A percentile compares a stretch with the other conserved stretches of the same genome.
Evolutionary conservation across 129 eudicot genomes (phyloP).

Genomic region (Saposhnikovia divaricata): DNA sequence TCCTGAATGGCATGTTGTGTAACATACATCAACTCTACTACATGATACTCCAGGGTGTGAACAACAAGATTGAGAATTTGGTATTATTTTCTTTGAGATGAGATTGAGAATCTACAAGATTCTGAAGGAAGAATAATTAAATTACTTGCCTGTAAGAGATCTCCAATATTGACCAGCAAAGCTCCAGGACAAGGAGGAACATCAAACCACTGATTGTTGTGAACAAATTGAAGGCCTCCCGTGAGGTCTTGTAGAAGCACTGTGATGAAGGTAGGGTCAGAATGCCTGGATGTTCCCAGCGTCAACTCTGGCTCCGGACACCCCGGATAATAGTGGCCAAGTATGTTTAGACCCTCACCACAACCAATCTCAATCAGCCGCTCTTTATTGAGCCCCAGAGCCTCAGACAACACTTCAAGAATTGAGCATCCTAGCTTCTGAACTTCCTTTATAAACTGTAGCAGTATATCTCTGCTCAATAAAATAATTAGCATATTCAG

Average conservation of each 20-base stretch:
- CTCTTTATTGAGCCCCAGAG: neutral
- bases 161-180: conserved; percentile 11
- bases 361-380: conserved; percentile 1
- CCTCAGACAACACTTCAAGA: conserved; percentile 4
- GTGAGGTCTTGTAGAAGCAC: conserved; percentile 8
- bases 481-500: neutral
- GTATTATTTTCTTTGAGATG: neutral
- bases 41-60: too few relatives aligned
- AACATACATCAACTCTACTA: too few relatives aligned
- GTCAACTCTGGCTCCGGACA: conserved; percentile 6
- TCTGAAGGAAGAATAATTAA: neutral
- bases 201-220: conserved; percentile 7
- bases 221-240: neutral
- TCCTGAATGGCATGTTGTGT: too few relatives aligned
- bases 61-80: too few relatives aligned
- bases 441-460: neutral
- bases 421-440: neutral
- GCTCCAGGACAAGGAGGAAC: conserved; percentile 3
- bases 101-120: neutral
- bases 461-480: neutral
- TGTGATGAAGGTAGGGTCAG: conserved; percentile 6
- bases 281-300: conserved; percentile 6
- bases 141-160: neutral
- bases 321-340: conserved; percentile 6
- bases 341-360: neutral